Percentiles rank a stretch among this genome's conserved stretches.
Conservation (phyloP, 2,329 filamentous ascomycete genomes). For the Pseudodiploospora longispora region DNA sequence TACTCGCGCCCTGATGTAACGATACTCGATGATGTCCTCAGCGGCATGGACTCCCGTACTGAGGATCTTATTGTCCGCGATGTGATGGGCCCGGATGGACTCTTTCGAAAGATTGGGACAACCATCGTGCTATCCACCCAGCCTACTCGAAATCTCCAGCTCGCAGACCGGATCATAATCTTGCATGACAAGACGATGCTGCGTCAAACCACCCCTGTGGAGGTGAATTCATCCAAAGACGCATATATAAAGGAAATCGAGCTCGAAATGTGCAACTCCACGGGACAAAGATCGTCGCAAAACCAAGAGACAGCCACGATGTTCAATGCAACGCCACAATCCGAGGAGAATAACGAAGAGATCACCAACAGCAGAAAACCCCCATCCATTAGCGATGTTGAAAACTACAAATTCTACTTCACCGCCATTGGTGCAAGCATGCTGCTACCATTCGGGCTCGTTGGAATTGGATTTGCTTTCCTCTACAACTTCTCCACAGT, state of each 20-base stretch:
- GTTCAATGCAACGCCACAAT: too few relatives aligned
- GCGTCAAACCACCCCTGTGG: too few relatives aligned
- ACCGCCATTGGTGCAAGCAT: constrained; percentile 14
- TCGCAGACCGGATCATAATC: constrained; percentile 39
- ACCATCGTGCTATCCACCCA: constrained; percentile 35
- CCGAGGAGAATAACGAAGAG: too few relatives aligned
- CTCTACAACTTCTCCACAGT: constrained; percentile 22
- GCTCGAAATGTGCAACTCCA: too few relatives aligned
- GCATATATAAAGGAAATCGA: too few relatives aligned
- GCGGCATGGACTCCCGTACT: constrained; percentile 37
- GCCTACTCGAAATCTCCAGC: constrained; percentile 21
- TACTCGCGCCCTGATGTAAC: constrained; percentile 31
- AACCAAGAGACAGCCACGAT: too few relatives aligned
- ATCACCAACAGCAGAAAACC: too few relatives aligned
- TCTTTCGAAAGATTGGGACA: constrained; percentile 28
- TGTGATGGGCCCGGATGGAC: constrained; percentile 31
- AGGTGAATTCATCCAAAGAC: too few relatives aligned
- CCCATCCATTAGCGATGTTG: too few relatives aligned
- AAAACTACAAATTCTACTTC: constrained; percentile 26
- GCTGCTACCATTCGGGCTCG: constrained; percentile 13
- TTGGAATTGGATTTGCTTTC: constrained; percentile 17
- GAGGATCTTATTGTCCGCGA: constrained; percentile 32
- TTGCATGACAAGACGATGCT: constrained; percentile 15
- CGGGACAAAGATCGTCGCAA: too few relatives aligned
- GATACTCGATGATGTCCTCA: constrained; percentile 39